These are phyloP conservation scores for Russula sp. DNA, from an alignment of 768 basidiomycete genomes.

Conservation along the genomic window DNA sequence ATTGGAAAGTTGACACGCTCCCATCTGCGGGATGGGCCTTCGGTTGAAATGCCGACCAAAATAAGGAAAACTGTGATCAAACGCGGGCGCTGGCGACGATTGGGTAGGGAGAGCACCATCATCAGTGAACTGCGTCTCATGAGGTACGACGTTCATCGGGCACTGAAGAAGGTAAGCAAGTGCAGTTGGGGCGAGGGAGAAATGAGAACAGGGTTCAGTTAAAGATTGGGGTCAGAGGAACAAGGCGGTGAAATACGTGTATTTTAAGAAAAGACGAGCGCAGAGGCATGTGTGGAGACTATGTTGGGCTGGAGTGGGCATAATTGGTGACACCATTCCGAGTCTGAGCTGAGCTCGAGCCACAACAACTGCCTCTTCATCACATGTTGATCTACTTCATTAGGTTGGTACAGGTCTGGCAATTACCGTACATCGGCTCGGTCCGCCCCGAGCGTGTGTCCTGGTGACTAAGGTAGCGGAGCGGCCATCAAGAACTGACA, in stretches of 20 bases:
- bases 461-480: neutral
- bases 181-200: neutral
- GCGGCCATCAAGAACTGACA: too few relatives aligned
- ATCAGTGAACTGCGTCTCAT: neutral
- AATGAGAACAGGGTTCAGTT: neutral
- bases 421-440: neutral
- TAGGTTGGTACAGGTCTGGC: neutral
- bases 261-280: too few relatives aligned
- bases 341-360: too few relatives aligned
- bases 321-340: too few relatives aligned
- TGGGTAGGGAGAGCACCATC: neutral
- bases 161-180: neutral
- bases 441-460: too few relatives aligned
- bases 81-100: neutral
- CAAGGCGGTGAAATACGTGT: too few relatives aligned
- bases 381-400: accelerated
- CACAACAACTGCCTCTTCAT: too few relatives aligned
- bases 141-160: neutral
- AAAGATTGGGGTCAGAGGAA: too few relatives aligned
- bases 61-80: neutral
- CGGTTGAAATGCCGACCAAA: neutral
- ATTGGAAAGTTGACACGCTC: neutral
- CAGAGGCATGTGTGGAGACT: neutral
- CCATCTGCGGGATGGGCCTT: neutral
- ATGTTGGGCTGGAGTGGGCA: too few relatives aligned